Conservation (phyloP, 768 basidiomycete species). For the Xerocomellus chrysenteron region DNA sequence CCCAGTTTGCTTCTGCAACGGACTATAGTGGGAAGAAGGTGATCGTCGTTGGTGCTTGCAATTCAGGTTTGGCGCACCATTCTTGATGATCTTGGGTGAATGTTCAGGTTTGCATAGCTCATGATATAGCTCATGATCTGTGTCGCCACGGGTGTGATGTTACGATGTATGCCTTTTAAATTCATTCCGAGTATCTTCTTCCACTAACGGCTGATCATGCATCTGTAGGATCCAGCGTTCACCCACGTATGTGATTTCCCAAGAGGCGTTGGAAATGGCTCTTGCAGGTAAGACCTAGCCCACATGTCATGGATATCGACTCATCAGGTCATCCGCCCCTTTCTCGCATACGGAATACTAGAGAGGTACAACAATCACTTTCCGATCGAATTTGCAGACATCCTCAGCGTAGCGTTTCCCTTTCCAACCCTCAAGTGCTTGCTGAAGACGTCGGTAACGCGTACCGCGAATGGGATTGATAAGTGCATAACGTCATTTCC, state of each 20-base stretch:
- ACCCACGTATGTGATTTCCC: slow-evolving; percentile 28
- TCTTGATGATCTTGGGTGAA: neutral
- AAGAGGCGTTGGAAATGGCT: neutral
- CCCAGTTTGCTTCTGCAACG: slow-evolving; percentile 42
- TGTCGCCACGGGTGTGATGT: slow-evolving; percentile 29
- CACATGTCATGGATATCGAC: neutral
- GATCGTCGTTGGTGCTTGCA: slow-evolving; percentile 62
- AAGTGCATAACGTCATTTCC: slow-evolving; percentile 11
- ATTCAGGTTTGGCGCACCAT: slow-evolving; percentile 42
- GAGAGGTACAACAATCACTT: slow-evolving; percentile 28
- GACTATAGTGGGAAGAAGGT: slow-evolving; percentile 60
- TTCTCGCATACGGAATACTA: neutral
- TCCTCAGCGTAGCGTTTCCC: slow-evolving; percentile 22
- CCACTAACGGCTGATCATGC: neutral
- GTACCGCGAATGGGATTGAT: slow-evolving; percentile 20
- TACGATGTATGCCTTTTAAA: slow-evolving; percentile 18
- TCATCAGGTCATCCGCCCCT: neutral
- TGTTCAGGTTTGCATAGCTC: slow-evolving; percentile 21
- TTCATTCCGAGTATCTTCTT: slow-evolving; percentile 29
- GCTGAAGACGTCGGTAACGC: neutral
- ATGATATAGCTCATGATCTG: slow-evolving; percentile 41
- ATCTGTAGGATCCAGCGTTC: slow-evolving; percentile 29
- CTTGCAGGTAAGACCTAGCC: slow-evolving; percentile 13
- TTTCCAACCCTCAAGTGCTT: slow-evolving; percentile 19
- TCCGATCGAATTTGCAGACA: slow-evolving; percentile 28